Percentiles rank a stretch among this genome's conserved stretches.
Evolutionary conservation across 73 alveolate species (phyloP).

Genomic region (Paramecium caudatum): DNA sequence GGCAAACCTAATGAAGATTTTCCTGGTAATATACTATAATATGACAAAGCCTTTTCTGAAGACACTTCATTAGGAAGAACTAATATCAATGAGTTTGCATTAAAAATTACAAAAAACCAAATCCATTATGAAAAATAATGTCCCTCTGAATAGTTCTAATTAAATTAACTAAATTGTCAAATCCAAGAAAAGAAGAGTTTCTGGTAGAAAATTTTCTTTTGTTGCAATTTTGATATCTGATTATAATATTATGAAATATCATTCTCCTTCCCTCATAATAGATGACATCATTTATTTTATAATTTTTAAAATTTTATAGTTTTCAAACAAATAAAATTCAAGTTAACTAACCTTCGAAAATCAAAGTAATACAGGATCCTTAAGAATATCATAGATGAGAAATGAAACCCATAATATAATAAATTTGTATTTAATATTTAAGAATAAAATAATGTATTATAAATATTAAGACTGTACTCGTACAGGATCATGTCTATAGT

Average conservation of each 20-base stretch:
- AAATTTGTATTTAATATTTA: not conserved
- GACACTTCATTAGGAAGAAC: constrained; percentile 13
- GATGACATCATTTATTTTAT: not conserved
- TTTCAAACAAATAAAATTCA: too few species aligned
- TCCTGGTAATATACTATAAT: not conserved
- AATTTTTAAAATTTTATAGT: not conserved
- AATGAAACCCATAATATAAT: not conserved
- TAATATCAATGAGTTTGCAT: not conserved
- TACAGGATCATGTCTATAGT: constrained; percentile 74
- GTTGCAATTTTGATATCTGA: constrained; percentile 28
- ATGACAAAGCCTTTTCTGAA: constrained; percentile 9
- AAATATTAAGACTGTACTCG: constrained; percentile 66
- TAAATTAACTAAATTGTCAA: too few species aligned
- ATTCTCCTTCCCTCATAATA: not conserved
- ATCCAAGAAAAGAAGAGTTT: not conserved
- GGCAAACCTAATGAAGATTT: constrained; percentile 57
- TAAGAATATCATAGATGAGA: not conserved
- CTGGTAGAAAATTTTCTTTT: constrained; percentile 28
- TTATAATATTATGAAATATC: not conserved
- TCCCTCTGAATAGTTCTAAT: too few species aligned
- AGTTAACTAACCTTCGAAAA: too few species aligned
- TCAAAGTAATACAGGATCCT: too few species aligned
- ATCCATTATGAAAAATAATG: too few species aligned
- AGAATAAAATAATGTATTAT: too few species aligned
- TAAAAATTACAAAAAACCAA: not conserved